These are phyloP conservation scores for Thielaviopsis populi DNA, from an alignment of 2,329 filamentous ascomycete genomes.

Conservation along the genomic window DNA sequence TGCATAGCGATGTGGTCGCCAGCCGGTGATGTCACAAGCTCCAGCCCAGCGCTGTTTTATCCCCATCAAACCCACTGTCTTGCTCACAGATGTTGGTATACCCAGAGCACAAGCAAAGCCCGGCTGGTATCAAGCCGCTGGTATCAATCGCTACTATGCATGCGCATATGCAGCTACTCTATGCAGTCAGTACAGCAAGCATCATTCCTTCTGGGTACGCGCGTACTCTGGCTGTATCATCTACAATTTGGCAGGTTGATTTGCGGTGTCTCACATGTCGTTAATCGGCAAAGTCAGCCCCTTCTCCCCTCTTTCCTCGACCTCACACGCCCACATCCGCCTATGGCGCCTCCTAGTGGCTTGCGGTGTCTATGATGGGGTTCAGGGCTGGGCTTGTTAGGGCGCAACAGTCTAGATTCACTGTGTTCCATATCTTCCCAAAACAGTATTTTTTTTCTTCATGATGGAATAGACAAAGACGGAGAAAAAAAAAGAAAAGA, in stretches of 20 bases:
- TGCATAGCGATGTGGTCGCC: neutral
- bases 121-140: neutral
- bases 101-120: neutral
- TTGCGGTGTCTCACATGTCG: neutral
- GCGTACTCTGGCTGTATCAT: neutral
- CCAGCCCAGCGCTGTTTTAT: neutral
- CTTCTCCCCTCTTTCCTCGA: neutral
- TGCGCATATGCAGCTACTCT: neutral
- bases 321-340: neutral
- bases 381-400: neutral
- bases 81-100: neutral
- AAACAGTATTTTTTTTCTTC: neutral
- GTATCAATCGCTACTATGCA: too few relatives aligned
- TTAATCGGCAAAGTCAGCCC: neutral
- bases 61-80: neutral
- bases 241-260: neutral
- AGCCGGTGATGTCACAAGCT: neutral
- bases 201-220: neutral
- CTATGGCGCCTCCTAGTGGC: neutral
- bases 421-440: conserved; percentile 1
- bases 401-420: neutral
- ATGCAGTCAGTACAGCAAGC: neutral
- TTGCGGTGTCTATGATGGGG: neutral
- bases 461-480: neutral
- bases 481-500: neutral